Percentiles rank a stretch among this genome's conserved stretches.
Conservation (phyloP, 441 rosid species). For the Pelargonium cotyledonis region DNA sequence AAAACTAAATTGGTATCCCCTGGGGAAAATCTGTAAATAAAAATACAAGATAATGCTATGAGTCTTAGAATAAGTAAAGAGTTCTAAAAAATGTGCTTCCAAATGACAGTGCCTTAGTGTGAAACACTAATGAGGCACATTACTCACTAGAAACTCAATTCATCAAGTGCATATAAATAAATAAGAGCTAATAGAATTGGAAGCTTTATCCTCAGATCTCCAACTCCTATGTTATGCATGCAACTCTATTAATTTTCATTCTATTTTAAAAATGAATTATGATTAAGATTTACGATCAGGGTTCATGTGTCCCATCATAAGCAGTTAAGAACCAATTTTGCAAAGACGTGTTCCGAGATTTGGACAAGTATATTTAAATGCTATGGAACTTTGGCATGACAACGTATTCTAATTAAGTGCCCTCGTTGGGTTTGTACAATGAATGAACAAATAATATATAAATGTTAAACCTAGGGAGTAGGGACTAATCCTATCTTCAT, state of each 20-base stretch:
- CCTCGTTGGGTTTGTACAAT: background rate
- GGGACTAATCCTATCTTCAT: background rate
- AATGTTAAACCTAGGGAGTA: background rate
- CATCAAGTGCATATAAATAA: background rate
- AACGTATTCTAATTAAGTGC: background rate
- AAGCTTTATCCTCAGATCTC: background rate
- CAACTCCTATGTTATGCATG: background rate
- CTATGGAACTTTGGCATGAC: background rate
- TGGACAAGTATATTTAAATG: background rate
- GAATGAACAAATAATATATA: background rate
- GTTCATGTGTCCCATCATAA: background rate
- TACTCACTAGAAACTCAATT: background rate
- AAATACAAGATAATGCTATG: background rate
- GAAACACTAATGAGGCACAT: background rate
- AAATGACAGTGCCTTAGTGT: background rate
- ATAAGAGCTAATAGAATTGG: background rate
- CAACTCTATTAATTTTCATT: background rate
- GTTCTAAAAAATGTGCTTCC: background rate
- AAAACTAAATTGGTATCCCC: slow-evolving; percentile 84
- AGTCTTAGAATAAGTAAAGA: background rate
- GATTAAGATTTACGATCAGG: background rate
- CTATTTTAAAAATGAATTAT: background rate
- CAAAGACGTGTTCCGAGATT: background rate
- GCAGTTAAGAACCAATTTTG: background rate
- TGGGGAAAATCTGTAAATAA: slow-evolving; percentile 62